These are phyloP conservation scores for Xenoacremonium recifei DNA, from an alignment of 2,329 filamentous ascomycete species.

Conservation along the genomic window DNA sequence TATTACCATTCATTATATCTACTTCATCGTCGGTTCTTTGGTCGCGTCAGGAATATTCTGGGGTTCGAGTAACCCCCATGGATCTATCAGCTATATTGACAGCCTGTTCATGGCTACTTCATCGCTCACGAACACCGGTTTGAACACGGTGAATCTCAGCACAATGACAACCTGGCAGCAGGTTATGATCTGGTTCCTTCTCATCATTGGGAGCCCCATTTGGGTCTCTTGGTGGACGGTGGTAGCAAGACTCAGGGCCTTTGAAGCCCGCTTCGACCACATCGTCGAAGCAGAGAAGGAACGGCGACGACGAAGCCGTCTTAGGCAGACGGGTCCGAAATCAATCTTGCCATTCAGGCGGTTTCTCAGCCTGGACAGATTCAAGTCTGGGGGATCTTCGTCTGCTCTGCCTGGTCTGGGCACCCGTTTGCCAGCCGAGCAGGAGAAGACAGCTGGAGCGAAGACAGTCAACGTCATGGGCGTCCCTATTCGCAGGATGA, in stretches of 20 bases:
- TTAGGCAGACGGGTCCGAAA: constrained; percentile 1
- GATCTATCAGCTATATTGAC: constrained; percentile 59
- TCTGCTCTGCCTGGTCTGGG: constrained; percentile 16
- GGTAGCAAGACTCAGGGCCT: constrained; percentile 57
- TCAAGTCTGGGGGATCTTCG: constrained; percentile 19
- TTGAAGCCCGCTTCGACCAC: constrained; percentile 58
- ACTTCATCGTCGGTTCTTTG: constrained; percentile 59
- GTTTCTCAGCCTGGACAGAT: constrained; percentile 20
- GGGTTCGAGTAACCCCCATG: constrained; percentile 49
- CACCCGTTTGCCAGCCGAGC: constrained; percentile 13
- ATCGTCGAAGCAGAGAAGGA: constrained; percentile 45
- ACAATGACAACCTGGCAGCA: constrained; percentile 68
- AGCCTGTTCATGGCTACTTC: constrained; percentile 65
- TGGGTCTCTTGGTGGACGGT: constrained; percentile 66
- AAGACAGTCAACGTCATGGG: constrained; percentile 7
- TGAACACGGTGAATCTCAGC: constrained; percentile 67
- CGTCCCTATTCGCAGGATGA: constrained; percentile 13
- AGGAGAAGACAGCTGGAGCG: constrained; percentile 10
- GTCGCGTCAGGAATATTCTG: constrained; percentile 61
- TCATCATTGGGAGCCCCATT: constrained; percentile 65
- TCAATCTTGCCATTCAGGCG: constrained; percentile 9
- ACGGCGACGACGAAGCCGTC: constrained; percentile 19
- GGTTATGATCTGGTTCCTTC: constrained; percentile 60
- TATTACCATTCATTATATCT: constrained; percentile 64
- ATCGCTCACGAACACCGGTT: constrained; percentile 65